phyloP scores from a whole-genome alignment of 2,329 filamentous ascomycete species.

The Botryosphaeria dothidea region DNA sequence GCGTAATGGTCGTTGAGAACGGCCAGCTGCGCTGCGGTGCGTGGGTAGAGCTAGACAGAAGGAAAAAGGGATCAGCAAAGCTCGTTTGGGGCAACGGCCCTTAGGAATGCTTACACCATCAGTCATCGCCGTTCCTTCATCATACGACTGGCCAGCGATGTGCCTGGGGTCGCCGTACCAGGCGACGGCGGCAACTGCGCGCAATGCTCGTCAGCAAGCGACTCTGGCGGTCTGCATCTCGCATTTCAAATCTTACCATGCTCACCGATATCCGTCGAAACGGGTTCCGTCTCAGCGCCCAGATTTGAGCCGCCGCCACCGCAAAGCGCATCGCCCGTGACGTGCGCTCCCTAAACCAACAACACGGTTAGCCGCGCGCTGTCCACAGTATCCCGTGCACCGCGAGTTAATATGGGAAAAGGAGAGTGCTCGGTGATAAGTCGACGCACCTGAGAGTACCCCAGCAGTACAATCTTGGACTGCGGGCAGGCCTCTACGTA shows the following conservation, averaged over 20 bases:
- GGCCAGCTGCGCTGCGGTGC: slow-evolving; percentile 12
- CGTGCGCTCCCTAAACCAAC: slow-evolving; percentile 16
- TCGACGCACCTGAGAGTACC: slow-evolving; percentile 14
- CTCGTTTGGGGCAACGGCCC: not conserved
- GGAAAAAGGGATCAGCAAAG: not conserved
- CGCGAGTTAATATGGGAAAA: slow-evolving; percentile 15
- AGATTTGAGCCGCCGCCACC: slow-evolving; percentile 14
- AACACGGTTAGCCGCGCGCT: slow-evolving; percentile 16
- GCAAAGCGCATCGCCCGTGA: slow-evolving; percentile 14
- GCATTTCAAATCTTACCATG: slow-evolving; percentile 16
- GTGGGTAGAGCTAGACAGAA: slow-evolving; percentile 7
- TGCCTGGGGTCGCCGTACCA: slow-evolving; percentile 14
- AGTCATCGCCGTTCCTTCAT: not conserved
- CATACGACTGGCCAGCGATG: slow-evolving; percentile 2
- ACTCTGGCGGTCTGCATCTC: slow-evolving; percentile 3
- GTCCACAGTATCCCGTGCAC: slow-evolving; percentile 10
- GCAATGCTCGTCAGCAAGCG: not conserved
- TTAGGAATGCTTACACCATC: slow-evolving; percentile 6
- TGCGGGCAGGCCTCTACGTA: slow-evolving; percentile 12
- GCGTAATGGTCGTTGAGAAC: not conserved
- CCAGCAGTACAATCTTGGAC: slow-evolving; percentile 6
- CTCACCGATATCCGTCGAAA: slow-evolving; percentile 7
- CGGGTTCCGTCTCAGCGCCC: slow-evolving; percentile 14
- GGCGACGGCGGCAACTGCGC: slow-evolving; percentile 10
- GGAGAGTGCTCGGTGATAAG: slow-evolving; percentile 8